Conservation (phyloP, 1,284 basidiomycete genomes). For the Xerocomus alliaceus region DNA sequence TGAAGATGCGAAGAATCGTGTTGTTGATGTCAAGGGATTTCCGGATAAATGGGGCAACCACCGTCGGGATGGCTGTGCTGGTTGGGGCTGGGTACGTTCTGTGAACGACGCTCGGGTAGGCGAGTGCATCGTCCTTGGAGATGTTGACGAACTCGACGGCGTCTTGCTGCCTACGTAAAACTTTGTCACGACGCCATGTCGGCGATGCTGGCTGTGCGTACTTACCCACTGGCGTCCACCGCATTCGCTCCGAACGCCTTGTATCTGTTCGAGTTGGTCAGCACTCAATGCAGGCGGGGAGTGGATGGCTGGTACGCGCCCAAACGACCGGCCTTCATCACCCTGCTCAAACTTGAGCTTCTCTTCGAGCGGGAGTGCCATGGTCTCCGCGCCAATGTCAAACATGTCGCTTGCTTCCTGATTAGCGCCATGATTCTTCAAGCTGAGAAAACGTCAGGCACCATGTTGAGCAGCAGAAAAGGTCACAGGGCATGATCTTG, state of each 20-base stretch:
- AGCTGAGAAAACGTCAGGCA: slow-evolving; percentile 40
- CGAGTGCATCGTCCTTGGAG: slow-evolving; percentile 68
- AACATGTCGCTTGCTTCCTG: slow-evolving; percentile 65
- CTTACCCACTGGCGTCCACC: slow-evolving; percentile 64
- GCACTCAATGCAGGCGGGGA: background rate
- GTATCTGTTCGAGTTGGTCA: slow-evolving; percentile 51
- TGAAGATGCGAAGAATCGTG: slow-evolving; percentile 61
- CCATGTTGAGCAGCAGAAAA: background rate
- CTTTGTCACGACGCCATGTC: too few relatives aligned
- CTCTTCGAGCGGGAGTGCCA: slow-evolving; percentile 65
- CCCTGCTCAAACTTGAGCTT: slow-evolving; percentile 73
- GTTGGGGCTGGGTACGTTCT: slow-evolving; percentile 63
- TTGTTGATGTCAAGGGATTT: slow-evolving; percentile 64
- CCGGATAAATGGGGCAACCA: slow-evolving; percentile 60
- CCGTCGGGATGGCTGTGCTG: slow-evolving; percentile 55
- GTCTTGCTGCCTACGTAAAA: slow-evolving; percentile 44
- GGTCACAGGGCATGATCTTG: background rate
- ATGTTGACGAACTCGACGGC: slow-evolving; percentile 72
- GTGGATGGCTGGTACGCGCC: slow-evolving; percentile 42
- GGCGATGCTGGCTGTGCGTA: background rate
- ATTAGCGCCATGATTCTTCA: slow-evolving; percentile 68
- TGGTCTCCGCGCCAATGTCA: slow-evolving; percentile 61
- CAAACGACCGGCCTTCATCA: slow-evolving; percentile 65
- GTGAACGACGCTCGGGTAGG: slow-evolving; percentile 58
- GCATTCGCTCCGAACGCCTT: slow-evolving; percentile 68